phyloP scores from a whole-genome alignment of 129 eudicot species.

The Artemisia argyi region DNA sequence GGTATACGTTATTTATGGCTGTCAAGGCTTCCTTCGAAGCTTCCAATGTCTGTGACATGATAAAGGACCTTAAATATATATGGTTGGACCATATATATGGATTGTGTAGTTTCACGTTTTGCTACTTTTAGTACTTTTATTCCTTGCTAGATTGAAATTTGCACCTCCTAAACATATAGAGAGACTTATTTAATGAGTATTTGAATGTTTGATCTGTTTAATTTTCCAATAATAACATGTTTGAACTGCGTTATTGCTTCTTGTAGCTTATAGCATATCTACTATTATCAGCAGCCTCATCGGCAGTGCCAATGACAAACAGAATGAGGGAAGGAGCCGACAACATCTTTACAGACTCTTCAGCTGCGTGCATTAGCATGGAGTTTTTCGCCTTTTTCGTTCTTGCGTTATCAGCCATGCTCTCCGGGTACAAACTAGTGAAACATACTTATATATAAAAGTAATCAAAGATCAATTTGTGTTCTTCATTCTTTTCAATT shows the following conservation, averaged over 20 bases:
- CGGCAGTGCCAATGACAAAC: constrained; percentile 77
- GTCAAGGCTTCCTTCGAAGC: constrained; percentile 28
- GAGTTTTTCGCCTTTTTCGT: constrained; percentile 73
- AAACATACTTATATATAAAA: constrained; percentile 54
- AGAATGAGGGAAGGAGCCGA: constrained; percentile 71
- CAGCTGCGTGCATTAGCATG: constrained; percentile 87
- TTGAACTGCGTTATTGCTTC: background rate
- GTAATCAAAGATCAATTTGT: constrained; percentile 2
- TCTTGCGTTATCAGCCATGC: constrained; percentile 59
- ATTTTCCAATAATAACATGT: background rate
- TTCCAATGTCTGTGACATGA: constrained; percentile 17
- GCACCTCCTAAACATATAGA: background rate
- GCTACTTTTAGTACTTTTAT: background rate
- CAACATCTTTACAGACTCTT: constrained; percentile 77
- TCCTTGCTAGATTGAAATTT: background rate
- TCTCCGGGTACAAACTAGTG: constrained; percentile 77
- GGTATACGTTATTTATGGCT: constrained; percentile 22
- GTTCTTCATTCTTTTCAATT: constrained; percentile 12
- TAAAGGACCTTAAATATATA: background rate
- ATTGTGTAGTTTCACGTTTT: constrained; percentile 4
- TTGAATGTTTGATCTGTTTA: no score
- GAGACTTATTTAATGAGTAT: no score
- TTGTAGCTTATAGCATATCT: constrained; percentile 71
- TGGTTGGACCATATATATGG: background rate
- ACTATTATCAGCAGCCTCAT: constrained; percentile 77